Evolutionary conservation across 2,329 filamentous ascomycete species (phyloP), one percentile per base, ranked within the genome.

Genomic region (Claviceps sp.): DNA sequence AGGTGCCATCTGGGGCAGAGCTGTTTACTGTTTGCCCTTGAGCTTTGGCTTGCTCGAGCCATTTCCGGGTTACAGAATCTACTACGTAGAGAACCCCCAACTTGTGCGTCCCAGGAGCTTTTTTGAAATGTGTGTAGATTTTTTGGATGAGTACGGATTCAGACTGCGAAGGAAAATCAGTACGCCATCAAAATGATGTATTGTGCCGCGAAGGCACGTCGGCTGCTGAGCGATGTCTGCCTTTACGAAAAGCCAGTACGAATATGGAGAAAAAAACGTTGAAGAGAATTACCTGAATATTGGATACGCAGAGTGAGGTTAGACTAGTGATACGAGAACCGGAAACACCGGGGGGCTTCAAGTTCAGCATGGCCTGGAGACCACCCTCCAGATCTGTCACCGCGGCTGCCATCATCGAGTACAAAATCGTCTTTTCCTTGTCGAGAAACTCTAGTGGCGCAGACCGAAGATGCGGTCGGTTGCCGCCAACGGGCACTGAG

Each of bases 11-110:
- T 59, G 84, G 81, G 59, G 90, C 88, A 69, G 82, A 78, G 69
- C 79, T 83, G 72, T 86, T 86, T 70, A 89, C 81, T 65, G 85
- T 72, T 67, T 97, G 90, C 63, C 86, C 87, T 60, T 86, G 79
- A 64, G 84, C 80, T 72, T 90, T 93, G 64, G 93, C 91, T 72
- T 89, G 86, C 70, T 97, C 91, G 75, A 95, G 83, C 91, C 93
- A 98, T 75, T 94, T 91, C 72, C 93, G 88, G 70, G 90, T 91
- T 80, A 98, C 90, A 76, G 91, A 95, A 79, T 98, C 93, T 90
- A 98, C 88, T 73, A 97, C 90, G 84, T 98, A 98, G 73, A 98
- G 84, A 66, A 96, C 90, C 72, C 93, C 93, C 70, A 98, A 80
- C 74, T 98, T 98, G 80, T 98, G 91, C 67, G 89, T 95, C 67